Conservation (phyloP, 2,329 filamentous ascomycete species). For the Lanzia echinophila region DNA sequence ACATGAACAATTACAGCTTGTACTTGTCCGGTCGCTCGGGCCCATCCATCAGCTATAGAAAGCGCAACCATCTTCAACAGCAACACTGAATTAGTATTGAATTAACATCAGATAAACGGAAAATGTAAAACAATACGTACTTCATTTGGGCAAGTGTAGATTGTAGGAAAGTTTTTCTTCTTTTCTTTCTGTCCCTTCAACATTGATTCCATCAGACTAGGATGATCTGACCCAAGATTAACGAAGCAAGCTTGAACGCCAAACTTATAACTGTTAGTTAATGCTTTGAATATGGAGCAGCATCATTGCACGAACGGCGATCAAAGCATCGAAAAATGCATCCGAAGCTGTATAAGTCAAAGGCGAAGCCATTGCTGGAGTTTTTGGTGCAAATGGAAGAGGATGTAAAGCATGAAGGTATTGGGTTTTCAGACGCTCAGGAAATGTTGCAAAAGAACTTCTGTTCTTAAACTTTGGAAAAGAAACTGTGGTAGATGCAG, state of each 20-base stretch:
- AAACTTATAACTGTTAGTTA: background rate
- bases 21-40: slow-evolving; percentile 53
- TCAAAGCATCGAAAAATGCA: background rate
- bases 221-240: slow-evolving; percentile 55
- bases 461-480: too few relatives aligned
- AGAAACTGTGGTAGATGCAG: too few relatives aligned
- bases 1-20: slow-evolving; percentile 65
- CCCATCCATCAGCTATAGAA: slow-evolving; percentile 68
- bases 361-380: too few relatives aligned
- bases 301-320: slow-evolving; percentile 15
- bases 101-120: background rate
- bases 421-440: too few relatives aligned
- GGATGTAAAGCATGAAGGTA: too few relatives aligned
- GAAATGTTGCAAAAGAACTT: too few relatives aligned
- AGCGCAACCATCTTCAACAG: slow-evolving; percentile 66
- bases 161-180: slow-evolving; percentile 51
- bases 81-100: background rate
- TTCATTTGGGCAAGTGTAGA: slow-evolving; percentile 64
- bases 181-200: slow-evolving; percentile 60
- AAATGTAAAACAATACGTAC: background rate
- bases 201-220: slow-evolving; percentile 63
- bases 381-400: too few relatives aligned
- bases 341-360: background rate
- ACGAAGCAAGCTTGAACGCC: slow-evolving; percentile 30
- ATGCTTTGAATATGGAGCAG: background rate